These are phyloP conservation scores for Erigeron canadensis DNA, from an alignment of 129 eudicot genomes.

Conservation along the genomic window DNA sequence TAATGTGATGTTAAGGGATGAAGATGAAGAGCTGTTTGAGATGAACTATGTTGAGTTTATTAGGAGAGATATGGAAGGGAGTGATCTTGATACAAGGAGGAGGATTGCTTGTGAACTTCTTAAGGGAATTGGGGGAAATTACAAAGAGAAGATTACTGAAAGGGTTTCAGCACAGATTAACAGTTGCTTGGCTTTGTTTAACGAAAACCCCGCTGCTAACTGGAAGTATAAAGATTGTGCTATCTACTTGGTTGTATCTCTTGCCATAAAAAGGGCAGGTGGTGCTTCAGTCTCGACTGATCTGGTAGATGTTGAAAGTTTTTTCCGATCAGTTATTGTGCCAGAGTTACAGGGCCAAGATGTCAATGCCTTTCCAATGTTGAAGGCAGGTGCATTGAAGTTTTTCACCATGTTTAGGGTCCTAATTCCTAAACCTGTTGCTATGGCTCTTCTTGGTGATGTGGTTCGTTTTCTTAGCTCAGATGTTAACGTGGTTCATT, in stretches of 20 bases:
- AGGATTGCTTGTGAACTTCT: slow-evolving; percentile 97
- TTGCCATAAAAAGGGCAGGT: slow-evolving; percentile 66
- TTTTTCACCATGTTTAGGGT: slow-evolving; percentile 74
- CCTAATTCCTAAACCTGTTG: slow-evolving; percentile 64
- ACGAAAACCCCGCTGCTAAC: slow-evolving; percentile 65
- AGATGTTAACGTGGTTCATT: slow-evolving; percentile 88
- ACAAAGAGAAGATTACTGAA: slow-evolving; percentile 66
- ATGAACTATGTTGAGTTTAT: slow-evolving; percentile 90
- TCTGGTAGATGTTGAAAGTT: slow-evolving; percentile 74
- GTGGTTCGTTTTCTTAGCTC: slow-evolving; percentile 69
- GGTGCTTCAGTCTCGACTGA: slow-evolving; percentile 78
- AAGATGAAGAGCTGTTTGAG: slow-evolving; percentile 91
- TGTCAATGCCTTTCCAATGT: slow-evolving; percentile 72
- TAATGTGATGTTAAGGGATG: slow-evolving; percentile 89
- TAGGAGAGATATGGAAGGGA: slow-evolving; percentile 92
- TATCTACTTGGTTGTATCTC: slow-evolving; percentile 81
- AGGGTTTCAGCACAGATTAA: slow-evolving; percentile 63
- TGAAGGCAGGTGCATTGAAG: slow-evolving; percentile 92
- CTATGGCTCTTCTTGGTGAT: slow-evolving; percentile 72
- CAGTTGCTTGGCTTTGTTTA: slow-evolving; percentile 55
- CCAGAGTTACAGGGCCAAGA: slow-evolving; percentile 82
- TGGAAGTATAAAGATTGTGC: slow-evolving; percentile 97
- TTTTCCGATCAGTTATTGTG: slow-evolving; percentile 72
- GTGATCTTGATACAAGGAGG: slow-evolving; percentile 90
- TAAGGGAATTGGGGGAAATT: slow-evolving; percentile 80